Conservation (phyloP, 345 rosid species). For the Carallia pectinifolia region DNA sequence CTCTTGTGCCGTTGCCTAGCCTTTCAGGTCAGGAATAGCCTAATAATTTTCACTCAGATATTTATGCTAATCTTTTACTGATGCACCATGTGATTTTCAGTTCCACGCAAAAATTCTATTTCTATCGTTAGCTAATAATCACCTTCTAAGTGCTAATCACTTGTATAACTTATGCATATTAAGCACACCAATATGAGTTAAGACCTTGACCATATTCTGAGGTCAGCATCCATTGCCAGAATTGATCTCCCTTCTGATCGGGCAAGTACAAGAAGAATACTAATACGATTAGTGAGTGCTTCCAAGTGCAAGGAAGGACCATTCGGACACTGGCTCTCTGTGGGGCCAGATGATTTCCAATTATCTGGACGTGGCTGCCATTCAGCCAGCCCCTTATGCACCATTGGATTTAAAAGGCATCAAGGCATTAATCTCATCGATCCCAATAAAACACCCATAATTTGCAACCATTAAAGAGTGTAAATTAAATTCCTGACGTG, state of each 20-base stretch:
- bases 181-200: conserved; percentile 70
- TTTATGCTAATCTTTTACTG: too few relatives aligned
- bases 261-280: conserved; percentile 55
- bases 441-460: conserved; percentile 72
- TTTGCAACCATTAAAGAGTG: conserved; percentile 75
- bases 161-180: conserved; percentile 9
- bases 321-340: conserved; percentile 87
- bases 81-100: too few relatives aligned
- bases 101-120: neutral
- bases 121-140: neutral
- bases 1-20: neutral
- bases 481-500: conserved; percentile 83
- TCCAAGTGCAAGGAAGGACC: conserved; percentile 68
- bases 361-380: conserved; percentile 68
- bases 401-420: conserved; percentile 49
- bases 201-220: conserved; percentile 61
- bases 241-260: conserved; percentile 36
- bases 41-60: too few relatives aligned
- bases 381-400: conserved; percentile 61
- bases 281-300: conserved; percentile 67
- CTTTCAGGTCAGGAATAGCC: conserved; percentile 3
- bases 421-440: conserved; percentile 67
- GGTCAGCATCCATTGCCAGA: conserved; percentile 78
- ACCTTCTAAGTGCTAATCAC: too few relatives aligned
- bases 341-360: conserved; percentile 64